phyloP scores from a whole-genome alignment of 805 yeast species.

The Diddensiella transvaalensis region DNA sequence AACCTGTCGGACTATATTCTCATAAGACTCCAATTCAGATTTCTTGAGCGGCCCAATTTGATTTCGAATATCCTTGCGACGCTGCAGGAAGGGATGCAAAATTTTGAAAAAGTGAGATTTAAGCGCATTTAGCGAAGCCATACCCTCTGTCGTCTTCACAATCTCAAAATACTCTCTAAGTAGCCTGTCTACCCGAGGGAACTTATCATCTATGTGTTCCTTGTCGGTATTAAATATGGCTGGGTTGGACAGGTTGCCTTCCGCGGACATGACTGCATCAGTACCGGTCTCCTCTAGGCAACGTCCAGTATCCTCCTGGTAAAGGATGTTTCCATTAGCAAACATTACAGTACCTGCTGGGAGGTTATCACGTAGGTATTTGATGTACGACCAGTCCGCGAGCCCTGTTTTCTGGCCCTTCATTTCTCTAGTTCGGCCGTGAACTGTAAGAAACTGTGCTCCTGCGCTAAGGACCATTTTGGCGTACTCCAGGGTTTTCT shows the following conservation, averaged over 20 bases:
- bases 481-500: conserved; percentile 82
- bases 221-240: conserved; percentile 59
- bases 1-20: conserved; percentile 57
- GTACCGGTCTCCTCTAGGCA: conserved; percentile 62
- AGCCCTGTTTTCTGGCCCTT: conserved; percentile 95
- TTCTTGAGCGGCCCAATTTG: conserved; percentile 55
- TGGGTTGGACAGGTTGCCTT: conserved; percentile 90
- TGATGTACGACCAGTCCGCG: conserved; percentile 86
- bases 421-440: conserved; percentile 95
- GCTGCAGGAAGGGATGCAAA: conserved; percentile 72
- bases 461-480: conserved; percentile 87
- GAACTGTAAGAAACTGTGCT: conserved; percentile 91
- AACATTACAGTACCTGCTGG: conserved; percentile 83
- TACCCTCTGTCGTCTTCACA: conserved; percentile 56
- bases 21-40: conserved; percentile 47
- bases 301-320: conserved; percentile 75
- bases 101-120: conserved; percentile 90
- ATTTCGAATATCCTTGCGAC: conserved; percentile 75
- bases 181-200: conserved; percentile 80
- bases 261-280: conserved; percentile 97
- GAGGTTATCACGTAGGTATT: conserved; percentile 70
- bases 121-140: conserved; percentile 78
- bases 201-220: conserved; percentile 52
- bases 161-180: conserved; percentile 86
- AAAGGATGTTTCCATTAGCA: conserved; percentile 92